Percentiles rank a stretch among this genome's conserved stretches.
Evolutionary conservation across 495 filamentous ascomycete species (phyloP).

Genomic region (Melanomma pulvis-pyrius): DNA sequence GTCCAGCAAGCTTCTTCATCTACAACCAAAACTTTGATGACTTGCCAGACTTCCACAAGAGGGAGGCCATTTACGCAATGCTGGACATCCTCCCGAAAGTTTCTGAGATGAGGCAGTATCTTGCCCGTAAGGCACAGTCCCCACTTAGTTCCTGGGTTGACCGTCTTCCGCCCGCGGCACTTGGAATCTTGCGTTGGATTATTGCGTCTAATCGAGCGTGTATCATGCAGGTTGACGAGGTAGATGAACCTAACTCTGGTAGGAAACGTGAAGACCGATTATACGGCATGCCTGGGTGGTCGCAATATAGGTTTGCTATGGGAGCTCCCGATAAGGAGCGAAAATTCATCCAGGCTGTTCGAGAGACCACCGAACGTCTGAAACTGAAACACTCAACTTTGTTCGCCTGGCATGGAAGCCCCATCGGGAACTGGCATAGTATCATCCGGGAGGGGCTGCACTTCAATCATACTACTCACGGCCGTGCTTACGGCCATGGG

Average conservation of each 20-base stretch:
- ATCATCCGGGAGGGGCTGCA: conserved; percentile 84
- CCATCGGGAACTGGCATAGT: conserved; percentile 80
- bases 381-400: conserved; percentile 63
- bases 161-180: conserved; percentile 65
- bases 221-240: conserved; percentile 70
- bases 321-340: conserved; percentile 89
- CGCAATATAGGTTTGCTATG: conserved; percentile 87
- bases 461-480: conserved; percentile 62
- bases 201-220: conserved; percentile 88
- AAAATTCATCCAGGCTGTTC: conserved; percentile 70
- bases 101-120: conserved; percentile 61
- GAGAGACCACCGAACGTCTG: conserved; percentile 48
- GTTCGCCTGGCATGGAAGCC: conserved; percentile 85
- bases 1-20: conserved; percentile 38
- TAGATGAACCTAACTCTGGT: conserved; percentile 1
- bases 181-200: conserved; percentile 81
- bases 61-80: conserved; percentile 57
- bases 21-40: conserved; percentile 64
- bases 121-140: conserved; percentile 50
- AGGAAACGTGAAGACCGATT: conserved; percentile 56
- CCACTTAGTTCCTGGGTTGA: conserved; percentile 63
- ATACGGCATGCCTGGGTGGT: conserved; percentile 65
- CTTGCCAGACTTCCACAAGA: conserved; percentile 54
- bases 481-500: conserved; percentile 76
- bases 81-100: conserved; percentile 72